Evolutionary conservation across 257 asterid genomes (phyloP), one percentile per base, ranked within the genome.

Genomic region (Gardenia jasminoides): DNA sequence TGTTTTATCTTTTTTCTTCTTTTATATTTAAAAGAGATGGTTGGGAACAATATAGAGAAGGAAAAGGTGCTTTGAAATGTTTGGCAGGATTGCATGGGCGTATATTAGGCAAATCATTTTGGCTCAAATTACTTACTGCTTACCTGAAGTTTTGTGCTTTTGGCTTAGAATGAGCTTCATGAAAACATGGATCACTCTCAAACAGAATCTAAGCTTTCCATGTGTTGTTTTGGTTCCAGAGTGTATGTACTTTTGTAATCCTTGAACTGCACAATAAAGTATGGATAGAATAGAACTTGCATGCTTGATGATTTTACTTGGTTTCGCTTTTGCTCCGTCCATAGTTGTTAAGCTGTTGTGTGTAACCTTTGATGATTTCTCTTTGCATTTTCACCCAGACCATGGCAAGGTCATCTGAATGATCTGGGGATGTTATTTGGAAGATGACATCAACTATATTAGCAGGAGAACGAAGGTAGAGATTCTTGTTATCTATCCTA

Each of bases 401-500:
- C 70, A 48, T 19, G 19, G 76, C 73, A 28, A 74, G 76, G 88
- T 80, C 77, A 56, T 77, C 84, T 92, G 93, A 88, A 91, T 92
- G 92, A 90, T 83, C 88, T 86, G 88, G 88, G 84, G 83, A 80
- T 85, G 75, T 79, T 87, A 78, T 84, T 85, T 85, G 80, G 82
- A 84, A 86, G 85, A 93, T 96, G 98, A 89, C 86, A 84, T 92
- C 99, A 80, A 93, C 85, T 87, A 86, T 92, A 89, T 68, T 86
- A 83, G 88, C 99, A 84, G 98, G 97, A 87, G 99, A 95, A 72
- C 89, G 92, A 80, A 95, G 99, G 99, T 95, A 89, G 24, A n/a
- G 28, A 58, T 77, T 66, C 70, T 9, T 12, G 1, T 83, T 22
- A 43, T 80, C 50, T 39, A 22, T 33, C n/a, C n/a, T 4, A 72